These are phyloP conservation scores for Penicillium malachiteum DNA, from an alignment of 495 filamentous ascomycete genomes.

Conservation along the genomic window DNA sequence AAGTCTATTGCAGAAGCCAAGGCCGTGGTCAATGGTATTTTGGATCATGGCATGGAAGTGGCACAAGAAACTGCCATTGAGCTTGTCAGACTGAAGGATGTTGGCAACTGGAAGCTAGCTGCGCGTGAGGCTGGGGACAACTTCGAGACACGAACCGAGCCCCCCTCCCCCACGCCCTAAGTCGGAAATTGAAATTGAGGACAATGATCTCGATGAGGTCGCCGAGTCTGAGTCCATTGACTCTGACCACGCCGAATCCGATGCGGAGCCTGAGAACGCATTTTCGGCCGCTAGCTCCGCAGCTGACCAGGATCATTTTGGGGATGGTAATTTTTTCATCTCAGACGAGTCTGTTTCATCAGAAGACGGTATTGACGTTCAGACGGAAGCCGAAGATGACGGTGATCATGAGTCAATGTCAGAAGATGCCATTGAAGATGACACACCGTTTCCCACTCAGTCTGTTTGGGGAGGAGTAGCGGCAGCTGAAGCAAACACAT, in stretches of 20 bases:
- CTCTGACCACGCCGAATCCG: conserved; percentile 16
- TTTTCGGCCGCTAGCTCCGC: conserved; percentile 35
- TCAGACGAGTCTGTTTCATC: neutral
- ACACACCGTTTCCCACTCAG: conserved; percentile 4
- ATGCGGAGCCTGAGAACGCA: conserved; percentile 19
- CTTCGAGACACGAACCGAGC: conserved; percentile 59
- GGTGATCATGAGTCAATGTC: neutral
- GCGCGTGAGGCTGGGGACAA: conserved; percentile 73
- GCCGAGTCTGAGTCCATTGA: neutral
- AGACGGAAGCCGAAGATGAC: neutral
- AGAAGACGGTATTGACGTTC: neutral
- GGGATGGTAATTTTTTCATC: neutral
- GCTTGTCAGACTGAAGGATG: conserved; percentile 77
- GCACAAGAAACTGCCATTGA: conserved; percentile 83
- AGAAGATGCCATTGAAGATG: conserved; percentile 4
- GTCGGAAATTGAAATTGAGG: conserved; percentile 38
- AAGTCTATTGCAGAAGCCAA: conserved; percentile 69
- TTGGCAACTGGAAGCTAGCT: conserved; percentile 80
- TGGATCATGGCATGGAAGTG: conserved; percentile 73
- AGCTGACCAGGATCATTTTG: neutral
- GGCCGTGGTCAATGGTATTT: conserved; percentile 63
- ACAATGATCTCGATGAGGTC: neutral
- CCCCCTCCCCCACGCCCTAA: conserved; percentile 46
- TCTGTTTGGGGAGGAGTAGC: conserved; percentile 25
- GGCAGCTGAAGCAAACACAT: conserved; percentile 19